Evolutionary conservation across 257 asterid species (phyloP), one percentile per base, ranked within the genome.

Genomic region (Misopates orontium): DNA sequence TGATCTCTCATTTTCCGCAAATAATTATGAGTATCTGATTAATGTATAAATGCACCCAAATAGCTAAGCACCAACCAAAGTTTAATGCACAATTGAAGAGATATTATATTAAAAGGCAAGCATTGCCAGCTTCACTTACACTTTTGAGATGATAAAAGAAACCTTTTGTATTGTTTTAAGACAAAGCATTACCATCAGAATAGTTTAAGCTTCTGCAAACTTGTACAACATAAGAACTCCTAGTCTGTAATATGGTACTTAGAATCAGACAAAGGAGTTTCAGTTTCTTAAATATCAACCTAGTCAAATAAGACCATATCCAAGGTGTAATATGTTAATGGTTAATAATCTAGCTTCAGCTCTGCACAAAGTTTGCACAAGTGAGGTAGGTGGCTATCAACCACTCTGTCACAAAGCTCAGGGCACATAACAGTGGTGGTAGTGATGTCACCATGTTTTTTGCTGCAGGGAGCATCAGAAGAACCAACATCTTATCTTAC

Each of bases 1-100:
- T 45, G 58, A 67, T 23, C 42, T 28, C 41, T 4, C 52, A 59
- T 9, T 53, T 52, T 55, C 23, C n/a, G 17, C 32, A 62, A 71
- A 5, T 1, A 36, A 36, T 3, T 36, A 36, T 4, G 42, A 36
- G 42, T 36, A 36, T 36, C 11, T 36, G 10, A 36, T 36, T 4
- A 36, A 36, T 36, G 11, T 3, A 36, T 36, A 1, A 4, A 36
- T 36, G 42, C 42, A 36, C 8, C 42, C 11, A 36, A 36, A 36
- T 28, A 6, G 36, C 6, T 28, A 28, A 36, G 42, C 42, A 10
- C 42, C 42, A 36, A 9, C 42, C 32, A 23, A 49, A 23, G 40
- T 24, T 57, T 13, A 55, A 16, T 25, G 10, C 45, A 16, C 17
- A 17, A 10, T 31, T 9, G 8, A 36, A 31, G 21, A n/a, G 21